These are phyloP conservation scores for Aspergillus brunneoviolaceus DNA, from an alignment of 2,329 filamentous ascomycete species.

Conservation along the genomic window DNA sequence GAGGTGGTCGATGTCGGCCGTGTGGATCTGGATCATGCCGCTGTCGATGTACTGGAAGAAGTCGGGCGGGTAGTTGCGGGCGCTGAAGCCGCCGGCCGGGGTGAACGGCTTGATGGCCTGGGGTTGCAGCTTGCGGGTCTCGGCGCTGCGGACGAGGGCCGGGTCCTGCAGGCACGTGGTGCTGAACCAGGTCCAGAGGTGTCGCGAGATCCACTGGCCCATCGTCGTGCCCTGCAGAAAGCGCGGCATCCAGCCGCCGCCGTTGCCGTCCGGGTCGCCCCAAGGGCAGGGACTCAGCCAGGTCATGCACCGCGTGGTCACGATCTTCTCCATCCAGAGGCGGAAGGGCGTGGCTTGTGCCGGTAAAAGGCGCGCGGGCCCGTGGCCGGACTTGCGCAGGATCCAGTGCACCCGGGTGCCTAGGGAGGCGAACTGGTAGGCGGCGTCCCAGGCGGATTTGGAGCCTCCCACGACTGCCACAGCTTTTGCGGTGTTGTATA, in stretches of 20 bases:
- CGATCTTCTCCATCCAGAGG: slow-evolving; percentile 7
- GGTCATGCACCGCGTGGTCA: slow-evolving; percentile 58
- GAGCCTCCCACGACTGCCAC: slow-evolving; percentile 56
- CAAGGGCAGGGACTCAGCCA: not conserved
- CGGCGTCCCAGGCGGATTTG: slow-evolving; percentile 62
- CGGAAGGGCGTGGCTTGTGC: not conserved
- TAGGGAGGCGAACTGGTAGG: slow-evolving; percentile 54
- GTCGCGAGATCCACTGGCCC: not conserved
- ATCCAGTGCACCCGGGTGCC: slow-evolving; percentile 58
- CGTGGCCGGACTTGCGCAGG: slow-evolving; percentile 54
- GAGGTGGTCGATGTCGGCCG: slow-evolving; percentile 52
- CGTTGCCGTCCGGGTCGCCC: not conserved
- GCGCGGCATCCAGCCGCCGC: not conserved
- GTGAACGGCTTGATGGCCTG: slow-evolving; percentile 43
- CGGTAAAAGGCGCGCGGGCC: slow-evolving; percentile 59
- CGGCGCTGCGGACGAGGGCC: slow-evolving; percentile 5
- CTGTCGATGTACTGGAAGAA: slow-evolving; percentile 54
- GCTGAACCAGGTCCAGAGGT: slow-evolving; percentile 57
- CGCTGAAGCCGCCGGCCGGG: slow-evolving; percentile 54
- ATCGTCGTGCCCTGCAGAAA: not conserved
- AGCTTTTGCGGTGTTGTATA: slow-evolving; percentile 33
- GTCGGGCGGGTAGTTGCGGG: slow-evolving; percentile 56
- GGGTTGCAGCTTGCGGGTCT: slow-evolving; percentile 33
- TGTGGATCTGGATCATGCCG: slow-evolving; percentile 51
- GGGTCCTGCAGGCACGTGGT: slow-evolving; percentile 39